These are phyloP conservation scores for Dillenia turbinata DNA, from an alignment of 164 flowering plant genomes.

Conservation along the genomic window DNA sequence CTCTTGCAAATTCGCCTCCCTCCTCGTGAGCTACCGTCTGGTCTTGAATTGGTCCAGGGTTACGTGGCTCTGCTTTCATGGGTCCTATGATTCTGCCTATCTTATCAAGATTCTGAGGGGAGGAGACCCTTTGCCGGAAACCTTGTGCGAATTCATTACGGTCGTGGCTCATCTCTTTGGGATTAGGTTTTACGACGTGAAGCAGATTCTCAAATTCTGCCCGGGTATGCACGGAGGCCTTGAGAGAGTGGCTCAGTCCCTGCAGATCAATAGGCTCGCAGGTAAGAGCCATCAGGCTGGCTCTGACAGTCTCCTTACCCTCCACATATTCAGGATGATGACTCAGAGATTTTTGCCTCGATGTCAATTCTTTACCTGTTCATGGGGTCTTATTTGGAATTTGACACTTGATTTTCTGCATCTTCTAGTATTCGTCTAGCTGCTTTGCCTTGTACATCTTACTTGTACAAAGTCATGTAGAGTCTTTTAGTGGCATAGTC, in stretches of 20 bases:
- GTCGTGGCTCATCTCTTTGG: slow-evolving; percentile 8
- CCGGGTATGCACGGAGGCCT: slow-evolving; percentile 18
- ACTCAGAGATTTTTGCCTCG: neutral
- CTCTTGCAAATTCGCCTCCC: slow-evolving; percentile 8
- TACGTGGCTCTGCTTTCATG: too few species aligned
- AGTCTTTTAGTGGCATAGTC: too few species aligned
- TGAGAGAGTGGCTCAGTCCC: slow-evolving; percentile 12
- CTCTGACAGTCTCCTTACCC: slow-evolving; percentile 20
- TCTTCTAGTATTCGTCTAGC: too few species aligned
- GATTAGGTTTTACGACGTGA: slow-evolving; percentile 14
- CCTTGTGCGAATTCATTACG: neutral
- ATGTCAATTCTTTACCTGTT: too few species aligned
- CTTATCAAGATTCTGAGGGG: slow-evolving; percentile 8
- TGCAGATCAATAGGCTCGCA: slow-evolving; percentile 12
- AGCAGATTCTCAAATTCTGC: slow-evolving; percentile 12
- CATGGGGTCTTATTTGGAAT: too few species aligned
- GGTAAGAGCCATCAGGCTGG: slow-evolving; percentile 29
- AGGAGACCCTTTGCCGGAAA: neutral
- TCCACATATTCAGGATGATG: slow-evolving; percentile 8
- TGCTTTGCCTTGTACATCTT: too few species aligned
- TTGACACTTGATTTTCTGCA: too few species aligned
- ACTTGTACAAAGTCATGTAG: too few species aligned
- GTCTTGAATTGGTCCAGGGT: too few species aligned
- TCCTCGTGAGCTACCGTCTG: too few species aligned
- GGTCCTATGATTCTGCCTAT: too few species aligned